A percentile compares a stretch with the other conserved stretches of the same genome.
Conservation (phyloP, 495 filamentous ascomycete species). For the Penicillium soppii region DNA sequence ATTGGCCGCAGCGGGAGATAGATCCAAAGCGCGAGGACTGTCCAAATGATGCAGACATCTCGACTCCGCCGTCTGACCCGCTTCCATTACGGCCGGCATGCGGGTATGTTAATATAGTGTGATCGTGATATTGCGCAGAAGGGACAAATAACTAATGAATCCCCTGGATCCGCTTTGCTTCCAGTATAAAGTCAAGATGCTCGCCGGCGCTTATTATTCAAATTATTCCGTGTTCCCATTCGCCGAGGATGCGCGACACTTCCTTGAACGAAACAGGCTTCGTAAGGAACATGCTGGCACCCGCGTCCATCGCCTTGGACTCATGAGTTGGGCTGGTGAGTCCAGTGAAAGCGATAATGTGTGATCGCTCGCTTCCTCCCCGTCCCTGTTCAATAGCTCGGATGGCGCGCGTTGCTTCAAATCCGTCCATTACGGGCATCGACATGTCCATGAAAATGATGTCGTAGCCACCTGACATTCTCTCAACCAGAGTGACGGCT, state of each 20-base stretch:
- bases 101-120: too few relatives aligned
- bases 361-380: constrained; percentile 35
- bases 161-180: too few relatives aligned
- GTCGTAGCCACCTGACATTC: constrained; percentile 41
- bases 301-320: constrained; percentile 62
- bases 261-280: constrained; percentile 63
- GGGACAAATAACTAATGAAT: too few relatives aligned
- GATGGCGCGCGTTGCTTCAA: constrained; percentile 68
- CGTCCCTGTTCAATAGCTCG: constrained; percentile 57
- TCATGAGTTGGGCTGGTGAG: constrained; percentile 63
- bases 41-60: too few relatives aligned
- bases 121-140: too few relatives aligned
- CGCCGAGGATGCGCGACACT: constrained; percentile 45
- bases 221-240: too few relatives aligned
- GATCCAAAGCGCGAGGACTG: too few relatives aligned
- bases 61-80: too few relatives aligned
- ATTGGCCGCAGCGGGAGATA: too few relatives aligned
- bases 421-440: constrained; percentile 76
- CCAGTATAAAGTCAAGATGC: too few relatives aligned
- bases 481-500: constrained; percentile 50
- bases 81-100: too few relatives aligned
- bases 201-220: too few relatives aligned
- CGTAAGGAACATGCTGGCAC: constrained; percentile 70
- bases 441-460: constrained; percentile 68
- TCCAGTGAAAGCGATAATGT: constrained; percentile 71